Conservation (phyloP, 2,329 filamentous ascomycete species). For the Phialophora verrucosa region DNA sequence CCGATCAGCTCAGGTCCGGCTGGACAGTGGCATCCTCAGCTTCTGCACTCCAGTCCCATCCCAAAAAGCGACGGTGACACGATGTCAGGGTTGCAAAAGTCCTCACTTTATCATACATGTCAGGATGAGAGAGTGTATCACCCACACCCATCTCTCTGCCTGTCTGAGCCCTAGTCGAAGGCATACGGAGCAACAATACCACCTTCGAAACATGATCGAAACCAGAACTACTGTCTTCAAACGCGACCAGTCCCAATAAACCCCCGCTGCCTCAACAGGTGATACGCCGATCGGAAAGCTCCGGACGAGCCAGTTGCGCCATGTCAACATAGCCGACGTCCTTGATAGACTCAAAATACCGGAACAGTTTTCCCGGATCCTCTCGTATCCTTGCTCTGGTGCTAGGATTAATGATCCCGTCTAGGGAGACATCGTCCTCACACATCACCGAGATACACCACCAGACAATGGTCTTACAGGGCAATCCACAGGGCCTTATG, state of each 20-base stretch:
- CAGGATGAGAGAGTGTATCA: not conserved
- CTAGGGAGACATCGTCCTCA: slow-evolving; percentile 26
- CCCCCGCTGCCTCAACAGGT: slow-evolving; percentile 10
- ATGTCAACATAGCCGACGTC: not conserved
- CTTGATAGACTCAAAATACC: slow-evolving; percentile 26
- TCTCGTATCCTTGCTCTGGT: slow-evolving; percentile 26
- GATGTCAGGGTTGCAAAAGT: not conserved
- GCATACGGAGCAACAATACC: not conserved
- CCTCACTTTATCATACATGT: not conserved
- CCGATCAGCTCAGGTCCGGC: not conserved
- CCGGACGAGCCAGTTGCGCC: slow-evolving; percentile 6
- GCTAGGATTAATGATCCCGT: slow-evolving; percentile 24
- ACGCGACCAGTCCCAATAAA: not conserved
- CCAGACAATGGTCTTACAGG: slow-evolving; percentile 34
- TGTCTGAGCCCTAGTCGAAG: not conserved
- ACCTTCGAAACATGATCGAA: not conserved
- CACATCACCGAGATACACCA: slow-evolving; percentile 33
- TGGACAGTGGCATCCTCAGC: too few species aligned
- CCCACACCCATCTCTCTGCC: too few species aligned
- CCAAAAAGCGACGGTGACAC: not conserved
- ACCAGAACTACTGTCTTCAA: not conserved
- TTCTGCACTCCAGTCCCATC: not conserved
- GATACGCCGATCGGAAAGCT: slow-evolving; percentile 11
- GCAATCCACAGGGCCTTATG: slow-evolving; percentile 26
- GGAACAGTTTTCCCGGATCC: slow-evolving; percentile 30